Evolutionary conservation across 352 stramenopile genomes (phyloP), one percentile per base, ranked within the genome.

Genomic region (Globisporangium nodosum): DNA sequence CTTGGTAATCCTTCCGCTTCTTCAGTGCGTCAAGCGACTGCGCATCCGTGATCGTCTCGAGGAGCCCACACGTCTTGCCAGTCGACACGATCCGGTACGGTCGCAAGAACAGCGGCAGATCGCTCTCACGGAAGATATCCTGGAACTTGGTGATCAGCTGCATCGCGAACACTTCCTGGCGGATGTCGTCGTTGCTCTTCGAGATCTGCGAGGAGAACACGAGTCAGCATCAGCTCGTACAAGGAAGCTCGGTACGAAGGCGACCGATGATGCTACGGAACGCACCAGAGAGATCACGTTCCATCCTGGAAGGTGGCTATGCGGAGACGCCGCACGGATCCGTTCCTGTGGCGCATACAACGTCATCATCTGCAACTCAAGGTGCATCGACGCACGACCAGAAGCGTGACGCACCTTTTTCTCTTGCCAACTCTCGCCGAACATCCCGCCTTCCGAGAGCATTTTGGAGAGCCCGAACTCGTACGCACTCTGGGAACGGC

Each of bases 121-220:
- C 76, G n/a, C 81, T 87, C 56, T 88, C 88, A 48, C 82, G 61
- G 64, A 98, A 98, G 59, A 97, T 97, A 59, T 94, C 85, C 35
- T 92, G 77, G 62, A 96, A 98, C 37, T 97, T 85, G 21, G 85
- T 78, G 63, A 99, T 98, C 0, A 99, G 72, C 65, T 98, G 93
- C 81, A 98, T 95, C 3, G 94, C 88, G 71, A 98, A 98, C 13
- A 96, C 88, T 65, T 99, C 96, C 66, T 99, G 96, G 16, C 96
- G 76, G 54, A 98, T 81, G 62, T 98, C 95, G 67, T 98, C 96
- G 67, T 98, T 98, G 33, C 87, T 97, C 70, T 99, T 99, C 8
- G 98, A 92, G 69, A 99, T 98, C 64, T 87, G 15, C 13, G 37
- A 18, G 11, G 16, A 18, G 37, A 43, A 5, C 13, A 43, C 1